A percentile compares a stretch with the other conserved stretches of the same genome.
Conservation (phyloP, 2,329 filamentous ascomycete genomes). For the Lachnum nothofagi region DNA sequence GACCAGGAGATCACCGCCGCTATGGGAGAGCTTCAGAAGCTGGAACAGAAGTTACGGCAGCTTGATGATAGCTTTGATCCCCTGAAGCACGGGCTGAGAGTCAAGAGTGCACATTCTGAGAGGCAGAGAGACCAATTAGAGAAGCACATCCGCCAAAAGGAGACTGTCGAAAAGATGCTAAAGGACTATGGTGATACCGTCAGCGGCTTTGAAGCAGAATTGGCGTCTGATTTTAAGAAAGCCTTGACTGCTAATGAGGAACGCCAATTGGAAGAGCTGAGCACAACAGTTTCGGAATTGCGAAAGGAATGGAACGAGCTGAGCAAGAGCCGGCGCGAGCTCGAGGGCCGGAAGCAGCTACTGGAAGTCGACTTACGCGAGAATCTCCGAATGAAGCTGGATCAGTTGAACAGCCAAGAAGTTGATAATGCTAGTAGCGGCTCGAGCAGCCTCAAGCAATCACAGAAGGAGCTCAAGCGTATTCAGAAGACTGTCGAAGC, state of each 20-base stretch:
- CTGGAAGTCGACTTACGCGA: slow-evolving; percentile 85
- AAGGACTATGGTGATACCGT: slow-evolving; percentile 72
- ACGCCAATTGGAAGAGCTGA: slow-evolving; percentile 67
- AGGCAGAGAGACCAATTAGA: slow-evolving; percentile 70
- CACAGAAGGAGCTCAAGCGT: slow-evolving; percentile 75
- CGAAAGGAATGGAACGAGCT: slow-evolving; percentile 72
- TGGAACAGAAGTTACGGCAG: slow-evolving; percentile 71
- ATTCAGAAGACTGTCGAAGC: slow-evolving; percentile 62
- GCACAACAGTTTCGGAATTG: slow-evolving; percentile 64
- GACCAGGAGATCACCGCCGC: slow-evolving; percentile 86
- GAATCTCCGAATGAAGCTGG: slow-evolving; percentile 79
- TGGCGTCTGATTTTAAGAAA: slow-evolving; percentile 87
- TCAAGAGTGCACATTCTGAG: slow-evolving; percentile 69
- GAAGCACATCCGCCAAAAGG: slow-evolving; percentile 56
- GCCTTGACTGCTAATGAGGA: slow-evolving; percentile 80
- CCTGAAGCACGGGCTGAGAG: slow-evolving; percentile 68
- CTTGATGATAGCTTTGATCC: slow-evolving; percentile 79
- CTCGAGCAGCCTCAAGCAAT: slow-evolving; percentile 66
- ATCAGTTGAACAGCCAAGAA: slow-evolving; percentile 74
- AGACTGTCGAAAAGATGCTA: slow-evolving; percentile 69
- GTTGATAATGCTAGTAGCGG: slow-evolving; percentile 62
- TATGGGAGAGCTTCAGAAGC: slow-evolving; percentile 76
- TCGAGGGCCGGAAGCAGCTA: slow-evolving; percentile 75
- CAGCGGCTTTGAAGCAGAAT: slow-evolving; percentile 70
- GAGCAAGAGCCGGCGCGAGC: slow-evolving; percentile 66